Percentiles rank a stretch among this genome's conserved stretches.
Conservation (phyloP, 75 land plant genomes). For the Pseudotsuga menziesii region DNA sequence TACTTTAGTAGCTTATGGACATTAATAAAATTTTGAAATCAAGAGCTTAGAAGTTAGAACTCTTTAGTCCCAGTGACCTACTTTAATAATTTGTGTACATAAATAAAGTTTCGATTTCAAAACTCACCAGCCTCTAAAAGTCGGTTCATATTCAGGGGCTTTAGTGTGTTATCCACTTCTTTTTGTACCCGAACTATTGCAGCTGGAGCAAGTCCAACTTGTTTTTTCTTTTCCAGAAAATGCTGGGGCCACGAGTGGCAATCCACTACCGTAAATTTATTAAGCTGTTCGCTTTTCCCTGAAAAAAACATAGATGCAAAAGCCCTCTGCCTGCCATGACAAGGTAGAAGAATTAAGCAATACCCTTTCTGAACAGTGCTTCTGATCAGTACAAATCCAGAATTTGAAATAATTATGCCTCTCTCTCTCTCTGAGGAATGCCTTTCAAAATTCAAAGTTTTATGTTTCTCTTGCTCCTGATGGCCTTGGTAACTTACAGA, state of each 20-base stretch:
- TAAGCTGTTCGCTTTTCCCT: conserved; percentile 66
- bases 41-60: neutral
- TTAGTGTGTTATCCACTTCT: conserved; percentile 27
- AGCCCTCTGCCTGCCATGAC: conserved; percentile 68
- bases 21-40: neutral
- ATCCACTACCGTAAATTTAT: conserved; percentile 46
- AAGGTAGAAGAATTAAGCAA: neutral
- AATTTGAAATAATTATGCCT: no score
- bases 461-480: neutral
- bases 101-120: neutral
- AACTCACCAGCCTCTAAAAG: conserved; percentile 35
- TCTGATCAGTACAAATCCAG: neutral
- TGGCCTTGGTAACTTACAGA: neutral
- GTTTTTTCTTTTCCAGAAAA: conserved; percentile 43
- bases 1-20: neutral
- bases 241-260: conserved; percentile 81
- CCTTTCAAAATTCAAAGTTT: neutral
- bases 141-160: conserved; percentile 32
- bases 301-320: conserved; percentile 73
- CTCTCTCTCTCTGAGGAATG: neutral
- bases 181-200: conserved; percentile 68
- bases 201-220: conserved; percentile 85
- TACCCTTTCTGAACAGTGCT: neutral
- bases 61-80: neutral
- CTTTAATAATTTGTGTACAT: neutral